phyloP scores from a whole-genome alignment of 345 rosid genomes.

The Linum usitatissimum region DNA sequence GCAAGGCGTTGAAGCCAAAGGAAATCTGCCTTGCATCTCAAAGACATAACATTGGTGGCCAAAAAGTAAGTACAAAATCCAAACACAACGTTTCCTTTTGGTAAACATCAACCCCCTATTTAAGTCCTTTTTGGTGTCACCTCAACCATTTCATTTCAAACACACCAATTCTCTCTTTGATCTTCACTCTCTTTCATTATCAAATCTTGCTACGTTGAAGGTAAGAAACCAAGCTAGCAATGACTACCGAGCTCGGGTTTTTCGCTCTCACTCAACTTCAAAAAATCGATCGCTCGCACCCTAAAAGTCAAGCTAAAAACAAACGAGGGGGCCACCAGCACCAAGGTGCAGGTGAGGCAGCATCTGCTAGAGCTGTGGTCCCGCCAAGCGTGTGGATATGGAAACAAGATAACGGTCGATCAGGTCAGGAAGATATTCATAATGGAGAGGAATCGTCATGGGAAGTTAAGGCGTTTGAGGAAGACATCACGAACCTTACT shows the following conservation, averaged over 20 bases:
- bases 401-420: constrained; percentile 38
- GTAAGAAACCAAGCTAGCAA: constrained; percentile 4
- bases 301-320: neutral
- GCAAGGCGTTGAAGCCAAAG: no score
- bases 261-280: constrained; percentile 28
- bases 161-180: no score
- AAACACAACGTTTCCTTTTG: no score
- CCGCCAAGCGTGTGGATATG: constrained; percentile 39
- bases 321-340: constrained; percentile 7
- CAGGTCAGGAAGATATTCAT: neutral
- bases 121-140: no score
- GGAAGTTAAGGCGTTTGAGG: constrained; percentile 89
- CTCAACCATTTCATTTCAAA: no score
- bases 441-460: constrained; percentile 70
- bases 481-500: constrained; percentile 60
- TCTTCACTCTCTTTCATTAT: no score
- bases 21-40: no score
- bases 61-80: no score
- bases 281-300: constrained; percentile 18
- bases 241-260: constrained; percentile 42
- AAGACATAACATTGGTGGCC: no score
- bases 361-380: constrained; percentile 5
- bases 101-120: no score
- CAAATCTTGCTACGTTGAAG: no score
- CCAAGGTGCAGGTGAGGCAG: constrained; percentile 7